Conservation (phyloP, 2,329 filamentous ascomycete genomes). For the Pseudogymnoascus sp. region DNA sequence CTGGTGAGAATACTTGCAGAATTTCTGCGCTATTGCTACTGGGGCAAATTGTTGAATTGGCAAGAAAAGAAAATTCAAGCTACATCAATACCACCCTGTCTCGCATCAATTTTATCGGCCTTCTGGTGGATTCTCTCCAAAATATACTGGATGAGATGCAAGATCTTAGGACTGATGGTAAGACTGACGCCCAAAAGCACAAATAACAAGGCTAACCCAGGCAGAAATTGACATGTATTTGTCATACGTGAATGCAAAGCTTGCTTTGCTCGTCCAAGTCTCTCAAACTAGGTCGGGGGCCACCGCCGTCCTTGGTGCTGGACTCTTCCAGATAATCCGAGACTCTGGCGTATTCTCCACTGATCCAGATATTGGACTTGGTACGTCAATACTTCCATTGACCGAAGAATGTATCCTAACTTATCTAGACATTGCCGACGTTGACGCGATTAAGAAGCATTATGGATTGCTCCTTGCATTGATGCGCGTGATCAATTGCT, state of each 20-base stretch:
- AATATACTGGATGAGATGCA: constrained; percentile 66
- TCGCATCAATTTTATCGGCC: constrained; percentile 80
- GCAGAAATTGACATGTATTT: constrained; percentile 30
- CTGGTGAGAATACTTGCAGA: constrained; percentile 71
- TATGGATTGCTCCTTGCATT: constrained; percentile 76
- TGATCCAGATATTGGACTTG: constrained; percentile 84
- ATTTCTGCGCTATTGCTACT: constrained; percentile 81
- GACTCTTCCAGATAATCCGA: constrained; percentile 73
- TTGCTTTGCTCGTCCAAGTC: constrained; percentile 75
- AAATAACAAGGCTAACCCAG: neutral
- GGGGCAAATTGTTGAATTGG: constrained; percentile 65
- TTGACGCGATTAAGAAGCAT: constrained; percentile 26
- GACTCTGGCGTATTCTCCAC: constrained; percentile 78
- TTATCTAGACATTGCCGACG: constrained; percentile 24
- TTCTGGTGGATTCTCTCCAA: constrained; percentile 81
- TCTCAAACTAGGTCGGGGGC: constrained; percentile 80
- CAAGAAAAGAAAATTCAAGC: constrained; percentile 60
- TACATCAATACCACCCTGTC: constrained; percentile 72
- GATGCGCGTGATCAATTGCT: constrained; percentile 71
- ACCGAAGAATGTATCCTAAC: constrained; percentile 8
- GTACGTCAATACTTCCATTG: constrained; percentile 30
- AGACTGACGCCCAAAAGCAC: constrained; percentile 18
- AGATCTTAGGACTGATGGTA: constrained; percentile 48
- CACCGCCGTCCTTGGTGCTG: constrained; percentile 77
- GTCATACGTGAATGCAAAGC: constrained; percentile 56